Evolutionary conservation across 176 grass and related monocot species (phyloP), one percentile per base, ranked within the genome.

Genomic region (Coix lacrymajobi): DNA sequence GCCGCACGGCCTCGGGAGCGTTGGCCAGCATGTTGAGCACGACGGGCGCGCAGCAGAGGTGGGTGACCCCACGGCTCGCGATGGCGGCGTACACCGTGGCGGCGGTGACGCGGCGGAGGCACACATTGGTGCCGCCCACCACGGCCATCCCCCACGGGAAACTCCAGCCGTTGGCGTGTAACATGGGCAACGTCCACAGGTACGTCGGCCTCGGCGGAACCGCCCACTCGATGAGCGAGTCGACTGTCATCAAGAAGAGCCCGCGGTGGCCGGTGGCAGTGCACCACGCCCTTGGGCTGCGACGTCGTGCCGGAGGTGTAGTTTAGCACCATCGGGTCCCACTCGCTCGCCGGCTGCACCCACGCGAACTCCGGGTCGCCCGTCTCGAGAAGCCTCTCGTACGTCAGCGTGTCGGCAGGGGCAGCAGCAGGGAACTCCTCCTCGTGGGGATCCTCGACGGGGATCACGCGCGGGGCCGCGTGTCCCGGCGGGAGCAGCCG

Each of bases 291-390:
- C 63, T 98, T 98, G 8, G 95, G 92, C 16, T 90, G 88, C 26
- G 95, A 89, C 76, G 95, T 98, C 2, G 95, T 98, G 67, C 95
- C 95, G 34, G 95, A 98, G 54, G 95, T 95, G 86, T 98, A 98
- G 79, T 98, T 98, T 0, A 98, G 84, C 3, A 98, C 80, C 87
- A 98, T 93, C 5, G 95, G 95, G 11, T 98, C 92, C 90, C 92
- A 87, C 82, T 95, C 95, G 66, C 84, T 95, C n/a, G 2, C 13
- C 8, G 95, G 95, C 28, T 84, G 78, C 25, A 93, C 43, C 95
- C 95, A 98, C 8, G 25, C 2, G 71, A 98, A 95, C 69, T 75
- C 77, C n/a, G 90, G 84, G 38, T 98, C 86, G 1, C 95, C 90
- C 13, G 33, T 70, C 69, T 88, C 88, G 2, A 98, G 61, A 6